These are phyloP conservation scores for Pterula multifida DNA, from an alignment of 1,284 basidiomycete genomes.

Conservation along the genomic window DNA sequence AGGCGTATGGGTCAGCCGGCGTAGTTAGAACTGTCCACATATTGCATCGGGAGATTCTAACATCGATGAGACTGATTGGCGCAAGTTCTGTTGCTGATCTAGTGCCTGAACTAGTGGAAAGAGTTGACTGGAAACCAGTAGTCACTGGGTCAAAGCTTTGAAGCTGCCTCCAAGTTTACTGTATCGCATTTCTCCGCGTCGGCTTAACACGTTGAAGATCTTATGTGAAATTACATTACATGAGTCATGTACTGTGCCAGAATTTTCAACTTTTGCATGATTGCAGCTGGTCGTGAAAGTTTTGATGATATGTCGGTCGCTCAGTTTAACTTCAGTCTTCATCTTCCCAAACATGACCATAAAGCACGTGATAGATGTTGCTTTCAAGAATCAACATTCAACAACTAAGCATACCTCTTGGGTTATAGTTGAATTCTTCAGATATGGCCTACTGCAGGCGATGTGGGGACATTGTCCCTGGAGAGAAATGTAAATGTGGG, in stretches of 20 bases:
- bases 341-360: too few relatives aligned
- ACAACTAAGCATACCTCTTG: constrained; percentile 3
- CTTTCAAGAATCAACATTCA: constrained; percentile 4
- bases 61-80: constrained; percentile 72
- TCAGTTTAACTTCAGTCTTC: too few relatives aligned
- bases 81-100: constrained; percentile 61
- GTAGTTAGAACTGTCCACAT: constrained; percentile 67
- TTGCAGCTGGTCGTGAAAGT: too few relatives aligned
- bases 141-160: constrained; percentile 22
- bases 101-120: constrained; percentile 72
- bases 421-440: constrained; percentile 1
- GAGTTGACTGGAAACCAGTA: constrained; percentile 53
- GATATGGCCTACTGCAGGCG: constrained; percentile 69
- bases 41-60: constrained; percentile 70
- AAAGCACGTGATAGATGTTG: too few relatives aligned
- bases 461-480: constrained; percentile 68
- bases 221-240: too few relatives aligned
- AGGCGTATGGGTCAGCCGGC: constrained; percentile 79
- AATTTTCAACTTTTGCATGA: too few relatives aligned
- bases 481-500: constrained; percentile 63
- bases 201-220: too few relatives aligned
- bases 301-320: too few relatives aligned
- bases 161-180: too few relatives aligned
- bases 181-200: too few relatives aligned
- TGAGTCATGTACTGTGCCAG: too few relatives aligned